Percentiles rank a stretch among this genome's conserved stretches.
phyloP scores from a whole-genome alignment of 2,329 filamentous ascomycete genomes.

The Fragosphaeria purpurea region DNA sequence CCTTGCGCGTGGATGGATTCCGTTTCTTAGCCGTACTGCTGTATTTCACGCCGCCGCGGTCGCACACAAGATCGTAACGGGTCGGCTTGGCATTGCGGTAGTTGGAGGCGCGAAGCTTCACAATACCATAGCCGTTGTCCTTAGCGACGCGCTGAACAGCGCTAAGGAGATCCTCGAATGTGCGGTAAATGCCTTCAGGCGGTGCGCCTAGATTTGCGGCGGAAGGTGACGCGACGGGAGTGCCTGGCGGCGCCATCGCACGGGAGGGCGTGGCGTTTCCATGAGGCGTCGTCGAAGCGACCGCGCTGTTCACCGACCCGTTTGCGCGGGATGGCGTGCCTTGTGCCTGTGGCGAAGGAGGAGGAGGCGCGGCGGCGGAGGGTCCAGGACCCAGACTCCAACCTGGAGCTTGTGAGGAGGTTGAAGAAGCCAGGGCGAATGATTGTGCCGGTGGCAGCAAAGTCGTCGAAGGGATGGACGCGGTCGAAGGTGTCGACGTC shows the following conservation, averaged over 20 bases:
- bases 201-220: slow-evolving; percentile 37
- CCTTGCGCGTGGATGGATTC: slow-evolving; percentile 53
- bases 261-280: slow-evolving; percentile 15
- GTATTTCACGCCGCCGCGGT: slow-evolving; percentile 55
- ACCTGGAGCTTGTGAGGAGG: slow-evolving; percentile 11
- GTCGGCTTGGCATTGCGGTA: slow-evolving; percentile 54
- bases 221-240: slow-evolving; percentile 26
- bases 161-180: slow-evolving; percentile 48
- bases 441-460: slow-evolving; percentile 9
- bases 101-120: slow-evolving; percentile 53
- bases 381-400: slow-evolving; percentile 13
- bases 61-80: slow-evolving; percentile 53
- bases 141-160: slow-evolving; percentile 51
- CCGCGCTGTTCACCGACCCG: slow-evolving; percentile 2
- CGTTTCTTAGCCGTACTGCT: slow-evolving; percentile 56
- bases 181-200: slow-evolving; percentile 49
- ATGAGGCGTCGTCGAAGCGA: slow-evolving; percentile 1
- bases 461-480: background rate
- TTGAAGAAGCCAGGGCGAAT: slow-evolving; percentile 15
- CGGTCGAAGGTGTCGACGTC: background rate
- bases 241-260: slow-evolving; percentile 18
- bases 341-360: slow-evolving; percentile 8
- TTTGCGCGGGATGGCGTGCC: slow-evolving; percentile 11
- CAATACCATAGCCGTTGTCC: slow-evolving; percentile 52
- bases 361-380: slow-evolving; percentile 1